Percentiles rank a stretch among this genome's conserved stretches.
Conservation (phyloP, 768 basidiomycete genomes). For the Phylloporus sp. region DNA sequence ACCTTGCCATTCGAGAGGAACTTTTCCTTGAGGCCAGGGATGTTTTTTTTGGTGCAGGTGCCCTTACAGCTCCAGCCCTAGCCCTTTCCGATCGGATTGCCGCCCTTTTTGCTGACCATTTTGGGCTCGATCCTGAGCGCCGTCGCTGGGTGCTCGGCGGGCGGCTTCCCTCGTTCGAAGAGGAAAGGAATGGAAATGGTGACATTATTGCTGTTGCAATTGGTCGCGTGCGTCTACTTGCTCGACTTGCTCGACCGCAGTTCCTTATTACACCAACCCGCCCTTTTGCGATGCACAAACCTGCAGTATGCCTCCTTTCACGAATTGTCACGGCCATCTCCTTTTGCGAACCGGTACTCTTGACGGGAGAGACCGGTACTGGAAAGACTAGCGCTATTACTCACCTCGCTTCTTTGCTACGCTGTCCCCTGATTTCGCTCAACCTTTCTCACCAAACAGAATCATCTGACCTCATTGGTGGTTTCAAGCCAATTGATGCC, state of each 20-base stretch:
- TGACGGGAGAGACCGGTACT: slow-evolving; percentile 98
- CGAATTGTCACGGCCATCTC: slow-evolving; percentile 73
- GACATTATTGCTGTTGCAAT: slow-evolving; percentile 52
- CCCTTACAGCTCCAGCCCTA: slow-evolving; percentile 48
- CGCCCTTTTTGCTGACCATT: slow-evolving; percentile 50
- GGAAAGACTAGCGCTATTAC: slow-evolving; percentile 95
- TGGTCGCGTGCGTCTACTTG: slow-evolving; percentile 58
- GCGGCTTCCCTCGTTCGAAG: slow-evolving; percentile 61
- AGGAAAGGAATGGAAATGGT: slow-evolving; percentile 68
- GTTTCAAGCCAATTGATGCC: slow-evolving; percentile 93
- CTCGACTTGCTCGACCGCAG: slow-evolving; percentile 37
- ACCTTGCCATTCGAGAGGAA: slow-evolving; percentile 78
- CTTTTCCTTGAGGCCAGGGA: slow-evolving; percentile 87
- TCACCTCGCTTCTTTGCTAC: slow-evolving; percentile 77
- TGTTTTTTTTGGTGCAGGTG: slow-evolving; percentile 80
- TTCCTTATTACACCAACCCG: slow-evolving; percentile 36
- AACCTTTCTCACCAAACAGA: slow-evolving; percentile 97
- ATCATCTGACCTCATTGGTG: slow-evolving; percentile 89
- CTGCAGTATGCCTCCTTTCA: slow-evolving; percentile 74
- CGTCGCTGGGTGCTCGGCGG: slow-evolving; percentile 65
- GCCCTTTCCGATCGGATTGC: slow-evolving; percentile 50
- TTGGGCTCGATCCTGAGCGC: slow-evolving; percentile 68
- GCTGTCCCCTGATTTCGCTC: slow-evolving; percentile 75
- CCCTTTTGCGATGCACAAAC: slow-evolving; percentile 87
- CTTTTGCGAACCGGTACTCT: slow-evolving; percentile 75